Conservation (phyloP, 1,284 basidiomycete genomes). For the Sanghuangporus weigelae region DNA sequence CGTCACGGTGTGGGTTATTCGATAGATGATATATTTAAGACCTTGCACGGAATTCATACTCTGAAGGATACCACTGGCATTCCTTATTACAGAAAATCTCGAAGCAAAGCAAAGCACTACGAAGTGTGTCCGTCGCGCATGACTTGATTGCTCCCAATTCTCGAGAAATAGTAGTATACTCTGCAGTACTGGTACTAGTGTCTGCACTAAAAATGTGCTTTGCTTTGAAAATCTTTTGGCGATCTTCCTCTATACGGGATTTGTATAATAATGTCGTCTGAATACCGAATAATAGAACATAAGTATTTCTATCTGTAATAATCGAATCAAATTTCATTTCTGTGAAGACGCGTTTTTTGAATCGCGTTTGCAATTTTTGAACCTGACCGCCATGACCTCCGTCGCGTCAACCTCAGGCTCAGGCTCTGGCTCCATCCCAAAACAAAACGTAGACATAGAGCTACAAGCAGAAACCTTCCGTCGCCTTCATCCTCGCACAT, state of each 20-base stretch:
- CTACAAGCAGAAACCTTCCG: conserved; percentile 72
- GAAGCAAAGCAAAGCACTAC: not conserved
- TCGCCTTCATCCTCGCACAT: conserved; percentile 75
- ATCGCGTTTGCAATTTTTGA: not conserved
- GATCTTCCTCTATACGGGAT: too few relatives aligned
- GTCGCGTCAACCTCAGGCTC: conserved; percentile 4
- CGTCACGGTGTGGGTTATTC: not conserved
- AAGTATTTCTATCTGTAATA: too few relatives aligned
- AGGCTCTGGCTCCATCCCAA: not conserved
- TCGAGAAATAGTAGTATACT: too few relatives aligned
- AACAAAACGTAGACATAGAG: conserved; percentile 12
- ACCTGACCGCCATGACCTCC: not conserved
- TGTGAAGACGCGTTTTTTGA: not conserved
- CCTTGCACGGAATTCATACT: not conserved
- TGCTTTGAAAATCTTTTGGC: too few relatives aligned
- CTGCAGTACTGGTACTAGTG: too few relatives aligned
- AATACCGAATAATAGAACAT: too few relatives aligned
- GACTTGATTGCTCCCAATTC: too few relatives aligned
- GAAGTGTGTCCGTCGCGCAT: too few relatives aligned
- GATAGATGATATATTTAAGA: not conserved
- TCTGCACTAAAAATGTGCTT: too few relatives aligned
- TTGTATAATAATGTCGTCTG: too few relatives aligned
- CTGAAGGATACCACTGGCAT: not conserved
- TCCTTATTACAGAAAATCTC: not conserved
- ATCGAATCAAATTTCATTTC: not conserved